phyloP scores from a whole-genome alignment of 257 asterid genomes.

The Nicotiana tomentosiformis region DNA sequence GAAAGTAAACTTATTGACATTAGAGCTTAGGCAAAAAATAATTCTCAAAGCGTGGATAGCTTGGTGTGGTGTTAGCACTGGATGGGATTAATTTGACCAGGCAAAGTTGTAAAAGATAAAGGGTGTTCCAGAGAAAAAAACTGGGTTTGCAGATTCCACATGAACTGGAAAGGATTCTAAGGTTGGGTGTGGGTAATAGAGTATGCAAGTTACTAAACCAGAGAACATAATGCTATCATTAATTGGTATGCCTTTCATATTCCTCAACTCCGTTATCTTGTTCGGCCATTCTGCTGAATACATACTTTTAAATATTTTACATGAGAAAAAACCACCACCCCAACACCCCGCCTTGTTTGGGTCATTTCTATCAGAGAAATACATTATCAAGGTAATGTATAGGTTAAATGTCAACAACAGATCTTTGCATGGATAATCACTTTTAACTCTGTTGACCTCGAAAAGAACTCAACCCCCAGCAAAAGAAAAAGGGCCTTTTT shows the following conservation, averaged over 20 bases:
- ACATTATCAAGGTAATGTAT: neutral
- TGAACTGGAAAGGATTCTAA: neutral
- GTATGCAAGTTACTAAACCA: neutral
- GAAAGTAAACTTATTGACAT: neutral
- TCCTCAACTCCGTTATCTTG: neutral
- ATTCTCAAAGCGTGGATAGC: neutral
- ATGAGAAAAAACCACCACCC: neutral
- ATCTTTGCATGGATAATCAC: neutral
- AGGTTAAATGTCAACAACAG: neutral
- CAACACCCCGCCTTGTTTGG: neutral
- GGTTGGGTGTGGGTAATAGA: neutral
- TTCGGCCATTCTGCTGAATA: neutral
- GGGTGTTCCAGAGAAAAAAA: neutral
- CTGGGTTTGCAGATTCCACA: neutral
- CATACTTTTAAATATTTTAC: neutral
- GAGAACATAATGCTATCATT: neutral
- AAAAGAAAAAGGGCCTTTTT: neutral
- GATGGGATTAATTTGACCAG: neutral
- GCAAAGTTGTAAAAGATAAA: neutral
- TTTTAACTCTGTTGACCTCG: neutral
- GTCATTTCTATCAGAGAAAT: neutral
- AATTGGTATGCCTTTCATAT: neutral
- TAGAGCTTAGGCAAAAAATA: neutral
- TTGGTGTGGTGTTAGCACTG: neutral
- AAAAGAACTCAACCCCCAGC: slow-evolving; percentile 2